phyloP scores from a whole-genome alignment of 306 rosid genomes.

The Urtica urens region DNA sequence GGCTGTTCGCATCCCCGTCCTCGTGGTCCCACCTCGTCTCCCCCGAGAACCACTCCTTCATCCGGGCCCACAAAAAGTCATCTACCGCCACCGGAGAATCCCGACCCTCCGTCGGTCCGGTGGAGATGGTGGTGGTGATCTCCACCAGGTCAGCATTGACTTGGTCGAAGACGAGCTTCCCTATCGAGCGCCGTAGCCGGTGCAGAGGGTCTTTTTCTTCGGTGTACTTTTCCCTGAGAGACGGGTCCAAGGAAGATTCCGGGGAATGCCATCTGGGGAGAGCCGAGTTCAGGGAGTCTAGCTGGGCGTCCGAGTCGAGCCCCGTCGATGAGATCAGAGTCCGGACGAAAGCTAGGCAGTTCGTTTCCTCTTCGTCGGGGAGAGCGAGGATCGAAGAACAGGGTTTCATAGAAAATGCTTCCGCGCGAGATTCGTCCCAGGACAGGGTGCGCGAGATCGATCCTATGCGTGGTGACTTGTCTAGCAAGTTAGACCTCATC shows the following conservation, averaged over 20 bases:
- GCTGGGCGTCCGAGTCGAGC: slow-evolving; percentile 36
- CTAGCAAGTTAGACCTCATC: slow-evolving; percentile 65
- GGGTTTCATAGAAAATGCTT: slow-evolving; percentile 38
- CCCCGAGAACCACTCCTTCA: slow-evolving; percentile 55
- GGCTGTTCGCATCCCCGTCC: slow-evolving; percentile 56
- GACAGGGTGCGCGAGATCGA: slow-evolving; percentile 74
- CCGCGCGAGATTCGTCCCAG: slow-evolving; percentile 61
- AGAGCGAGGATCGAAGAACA: slow-evolving; percentile 33
- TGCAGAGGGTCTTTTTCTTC: slow-evolving; percentile 42
- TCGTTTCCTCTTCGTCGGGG: slow-evolving; percentile 43
- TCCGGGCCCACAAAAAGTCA: slow-evolving; percentile 49
- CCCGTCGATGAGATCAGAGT: slow-evolving; percentile 55
- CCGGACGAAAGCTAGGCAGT: slow-evolving; percentile 52
- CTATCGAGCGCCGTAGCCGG: slow-evolving; percentile 53
- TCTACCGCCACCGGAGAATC: slow-evolving; percentile 37
- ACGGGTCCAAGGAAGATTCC: slow-evolving; percentile 70
- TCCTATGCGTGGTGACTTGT: slow-evolving; percentile 93
- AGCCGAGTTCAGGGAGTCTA: slow-evolving; percentile 21
- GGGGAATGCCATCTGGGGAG: slow-evolving; percentile 53
- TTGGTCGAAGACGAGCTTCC: slow-evolving; percentile 70
- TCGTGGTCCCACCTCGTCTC: slow-evolving; percentile 38
- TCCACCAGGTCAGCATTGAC: slow-evolving; percentile 55
- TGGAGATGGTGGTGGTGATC: slow-evolving; percentile 35
- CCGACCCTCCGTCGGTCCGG: slow-evolving; percentile 29
- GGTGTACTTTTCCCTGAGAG: slow-evolving; percentile 61